Percentiles rank a stretch among this genome's conserved stretches.
Evolutionary conservation across 495 filamentous ascomycete species (phyloP).

Genomic region (Zalerion maritima): DNA sequence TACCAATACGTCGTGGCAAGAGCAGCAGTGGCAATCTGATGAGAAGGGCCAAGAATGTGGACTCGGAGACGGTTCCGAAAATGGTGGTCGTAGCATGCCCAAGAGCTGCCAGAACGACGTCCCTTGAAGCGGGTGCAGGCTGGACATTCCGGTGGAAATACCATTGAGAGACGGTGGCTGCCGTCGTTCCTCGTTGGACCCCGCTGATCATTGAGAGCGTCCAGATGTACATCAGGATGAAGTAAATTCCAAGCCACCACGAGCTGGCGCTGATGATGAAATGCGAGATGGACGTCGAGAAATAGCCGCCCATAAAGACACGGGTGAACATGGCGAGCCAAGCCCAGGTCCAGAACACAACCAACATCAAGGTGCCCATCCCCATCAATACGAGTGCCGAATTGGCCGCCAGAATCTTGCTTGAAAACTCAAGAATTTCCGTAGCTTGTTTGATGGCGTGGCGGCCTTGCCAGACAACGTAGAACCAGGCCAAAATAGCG

Average conservation of each 20-base stretch:
- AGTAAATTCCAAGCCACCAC: slow-evolving; percentile 84
- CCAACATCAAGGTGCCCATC: slow-evolving; percentile 55
- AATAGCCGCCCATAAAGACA: slow-evolving; percentile 77
- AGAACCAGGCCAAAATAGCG: slow-evolving; percentile 65
- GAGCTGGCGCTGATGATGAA: slow-evolving; percentile 75
- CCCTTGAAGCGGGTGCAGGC: slow-evolving; percentile 57
- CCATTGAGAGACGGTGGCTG: slow-evolving; percentile 94
- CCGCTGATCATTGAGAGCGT: slow-evolving; percentile 73
- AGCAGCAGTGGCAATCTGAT: slow-evolving; percentile 77
- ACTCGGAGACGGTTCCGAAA: slow-evolving; percentile 86
- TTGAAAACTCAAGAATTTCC: slow-evolving; percentile 79
- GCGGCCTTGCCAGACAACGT: slow-evolving; percentile 63
- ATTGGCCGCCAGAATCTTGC: slow-evolving; percentile 72
- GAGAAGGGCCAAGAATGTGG: slow-evolving; percentile 61
- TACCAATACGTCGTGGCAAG: slow-evolving; percentile 57
- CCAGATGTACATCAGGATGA: slow-evolving; percentile 91
- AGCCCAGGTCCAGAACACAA: slow-evolving; percentile 82
- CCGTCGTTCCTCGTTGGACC: slow-evolving; percentile 79
- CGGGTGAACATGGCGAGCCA: slow-evolving; percentile 96
- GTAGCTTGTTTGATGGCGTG: slow-evolving; percentile 67
- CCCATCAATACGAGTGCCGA: slow-evolving; percentile 72
- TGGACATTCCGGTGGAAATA: slow-evolving; percentile 87
- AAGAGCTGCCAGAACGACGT: slow-evolving; percentile 70
- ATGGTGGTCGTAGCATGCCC: slow-evolving; percentile 66
- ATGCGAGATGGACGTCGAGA: slow-evolving; percentile 37